Conservation (phyloP, 768 basidiomycete genomes). For the Russula brevipes region DNA sequence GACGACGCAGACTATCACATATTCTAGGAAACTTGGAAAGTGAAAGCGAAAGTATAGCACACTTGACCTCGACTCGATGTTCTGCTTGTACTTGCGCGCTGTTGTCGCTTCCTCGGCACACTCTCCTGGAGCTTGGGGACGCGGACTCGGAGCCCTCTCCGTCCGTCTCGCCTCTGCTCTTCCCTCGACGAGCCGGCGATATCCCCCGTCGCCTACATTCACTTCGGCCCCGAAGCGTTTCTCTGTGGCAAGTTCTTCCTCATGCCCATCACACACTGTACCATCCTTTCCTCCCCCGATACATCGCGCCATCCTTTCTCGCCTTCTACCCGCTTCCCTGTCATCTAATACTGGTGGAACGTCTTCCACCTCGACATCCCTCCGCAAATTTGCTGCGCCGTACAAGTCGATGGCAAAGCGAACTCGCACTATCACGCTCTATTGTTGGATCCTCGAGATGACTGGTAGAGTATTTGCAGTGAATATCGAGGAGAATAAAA, state of each 20-base stretch:
- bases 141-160: no score
- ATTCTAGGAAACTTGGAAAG: no score
- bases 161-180: not conserved
- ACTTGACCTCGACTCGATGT: not conserved
- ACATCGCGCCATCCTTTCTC: slow-evolving; percentile 17
- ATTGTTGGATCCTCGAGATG: no score
- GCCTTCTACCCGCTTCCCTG: slow-evolving; percentile 10
- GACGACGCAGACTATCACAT: no score
- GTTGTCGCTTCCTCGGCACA: not conserved
- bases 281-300: not conserved
- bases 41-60: no score
- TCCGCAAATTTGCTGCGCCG: slow-evolving; percentile 62
- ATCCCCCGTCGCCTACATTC: not conserved
- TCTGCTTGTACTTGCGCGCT: not conserved
- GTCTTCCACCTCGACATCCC: slow-evolving; percentile 53
- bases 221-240: not conserved
- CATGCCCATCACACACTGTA: not conserved
- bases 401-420: no score
- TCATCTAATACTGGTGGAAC: slow-evolving; percentile 21
- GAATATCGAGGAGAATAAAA: no score
- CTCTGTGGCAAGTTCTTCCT: not conserved
- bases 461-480: no score
- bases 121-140: not conserved
- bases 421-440: no score
- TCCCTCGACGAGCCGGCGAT: not conserved